Percentiles rank a stretch among this genome's conserved stretches.
phyloP scores from a whole-genome alignment of 192 early-diverging fungal species.

The Entophlyctis luteolus region DNA sequence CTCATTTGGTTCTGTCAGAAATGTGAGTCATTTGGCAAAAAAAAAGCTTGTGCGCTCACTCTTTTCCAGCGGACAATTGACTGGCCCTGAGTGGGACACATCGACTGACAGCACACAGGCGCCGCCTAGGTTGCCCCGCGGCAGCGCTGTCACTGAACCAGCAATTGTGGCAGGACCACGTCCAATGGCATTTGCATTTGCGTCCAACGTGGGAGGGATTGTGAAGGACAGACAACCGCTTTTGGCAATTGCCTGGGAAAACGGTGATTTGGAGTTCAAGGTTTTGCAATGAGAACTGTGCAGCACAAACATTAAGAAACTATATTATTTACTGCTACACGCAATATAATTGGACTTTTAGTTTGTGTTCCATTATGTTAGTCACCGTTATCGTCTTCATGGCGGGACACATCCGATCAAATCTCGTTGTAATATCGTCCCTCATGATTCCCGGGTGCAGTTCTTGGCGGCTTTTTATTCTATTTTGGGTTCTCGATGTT shows the following conservation, averaged over 20 bases:
- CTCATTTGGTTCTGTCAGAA: conserved; percentile 7
- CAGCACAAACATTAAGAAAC: too few species aligned
- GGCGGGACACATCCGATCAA: too few species aligned
- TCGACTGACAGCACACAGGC: not conserved
- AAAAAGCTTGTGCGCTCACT: too few species aligned
- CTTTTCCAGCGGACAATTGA: not conserved
- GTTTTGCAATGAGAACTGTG: too few species aligned
- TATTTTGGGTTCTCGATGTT: too few species aligned
- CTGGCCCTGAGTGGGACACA: not conserved
- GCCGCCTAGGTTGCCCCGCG: conserved; percentile 2
- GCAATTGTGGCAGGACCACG: conserved; percentile 3
- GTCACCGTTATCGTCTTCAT: too few species aligned
- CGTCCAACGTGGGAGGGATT: not conserved
- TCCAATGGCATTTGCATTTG: not conserved
- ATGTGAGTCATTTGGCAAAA: not conserved
- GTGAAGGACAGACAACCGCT: not conserved
- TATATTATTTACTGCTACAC: too few species aligned
- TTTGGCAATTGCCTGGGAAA: not conserved
- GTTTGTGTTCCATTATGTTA: too few species aligned
- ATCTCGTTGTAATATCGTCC: too few species aligned
- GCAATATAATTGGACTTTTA: too few species aligned
- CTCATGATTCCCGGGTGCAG: too few species aligned
- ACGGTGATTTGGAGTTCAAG: not conserved
- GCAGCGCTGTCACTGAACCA: not conserved
- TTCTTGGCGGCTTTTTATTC: too few species aligned